Evolutionary conservation across 75 land plant genomes (phyloP).

Genomic region (Picea sitchensis): DNA sequence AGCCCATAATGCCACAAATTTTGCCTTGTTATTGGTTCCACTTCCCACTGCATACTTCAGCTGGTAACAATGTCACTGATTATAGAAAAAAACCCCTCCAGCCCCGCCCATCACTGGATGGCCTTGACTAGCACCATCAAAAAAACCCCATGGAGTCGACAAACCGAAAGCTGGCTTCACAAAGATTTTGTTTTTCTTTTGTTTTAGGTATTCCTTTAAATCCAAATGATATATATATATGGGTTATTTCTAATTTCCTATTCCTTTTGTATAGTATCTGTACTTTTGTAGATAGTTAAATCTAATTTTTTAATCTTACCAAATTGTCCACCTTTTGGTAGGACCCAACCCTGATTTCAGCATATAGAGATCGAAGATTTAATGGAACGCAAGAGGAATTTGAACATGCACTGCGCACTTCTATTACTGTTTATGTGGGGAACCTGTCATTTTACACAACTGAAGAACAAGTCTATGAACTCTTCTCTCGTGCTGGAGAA

Average conservation of each 20-base stretch:
- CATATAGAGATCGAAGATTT: constrained; percentile 92
- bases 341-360: constrained; percentile 75
- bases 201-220: no score
- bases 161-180: no score
- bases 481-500: constrained; percentile 92
- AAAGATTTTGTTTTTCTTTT: no score
- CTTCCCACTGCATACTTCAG: no score
- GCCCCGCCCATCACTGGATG: no score
- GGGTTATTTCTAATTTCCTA: not conserved
- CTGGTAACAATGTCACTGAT: no score
- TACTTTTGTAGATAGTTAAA: not conserved
- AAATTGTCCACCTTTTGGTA: constrained; percentile 7
- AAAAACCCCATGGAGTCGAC: no score
- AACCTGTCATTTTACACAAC: constrained; percentile 98
- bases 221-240: not conserved
- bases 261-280: no score
- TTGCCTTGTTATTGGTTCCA: no score
- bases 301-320: not conserved
- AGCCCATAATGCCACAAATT: no score
- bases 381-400: constrained; percentile 87
- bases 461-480: constrained; percentile 95
- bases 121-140: no score
- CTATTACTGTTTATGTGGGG: constrained; percentile 83
- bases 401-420: constrained; percentile 69
- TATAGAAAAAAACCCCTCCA: no score